A percentile compares a stretch with the other conserved stretches of the same genome.
Conservation (phyloP, 1,139 yeast species). For the Pichia norvegensis region DNA sequence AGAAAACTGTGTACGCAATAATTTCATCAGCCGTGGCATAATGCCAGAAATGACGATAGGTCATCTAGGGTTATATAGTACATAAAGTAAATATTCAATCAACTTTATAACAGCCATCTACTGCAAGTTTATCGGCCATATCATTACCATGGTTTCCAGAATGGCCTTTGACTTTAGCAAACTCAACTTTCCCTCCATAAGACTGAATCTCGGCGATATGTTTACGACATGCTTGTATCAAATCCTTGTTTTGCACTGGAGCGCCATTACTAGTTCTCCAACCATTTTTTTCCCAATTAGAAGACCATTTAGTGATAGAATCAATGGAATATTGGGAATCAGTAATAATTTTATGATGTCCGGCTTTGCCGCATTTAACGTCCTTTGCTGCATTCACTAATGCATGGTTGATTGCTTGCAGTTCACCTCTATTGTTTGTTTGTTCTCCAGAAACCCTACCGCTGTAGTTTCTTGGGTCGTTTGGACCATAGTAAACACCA, state of each 20-base stretch:
- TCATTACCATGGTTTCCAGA: slow-evolving; percentile 64
- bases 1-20: no score
- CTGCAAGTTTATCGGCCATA: slow-evolving; percentile 70
- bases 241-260: slow-evolving; percentile 44
- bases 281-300: slow-evolving; percentile 45
- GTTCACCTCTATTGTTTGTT: slow-evolving; percentile 80
- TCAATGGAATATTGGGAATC: slow-evolving; percentile 54
- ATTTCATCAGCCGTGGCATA: no score
- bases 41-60: no score
- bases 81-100: background rate
- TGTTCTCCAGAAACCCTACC: slow-evolving; percentile 45
- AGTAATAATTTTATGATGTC: slow-evolving; percentile 28
- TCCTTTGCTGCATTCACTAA: slow-evolving; percentile 32
- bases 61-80: no score
- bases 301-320: slow-evolving; percentile 43
- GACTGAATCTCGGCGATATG: slow-evolving; percentile 15
- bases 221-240: slow-evolving; percentile 33
- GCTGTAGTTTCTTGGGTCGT: slow-evolving; percentile 34
- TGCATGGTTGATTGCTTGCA: slow-evolving; percentile 57
- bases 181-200: slow-evolving; percentile 16
- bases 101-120: slow-evolving; percentile 43
- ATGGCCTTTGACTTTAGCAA: slow-evolving; percentile 66
- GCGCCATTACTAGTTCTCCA: slow-evolving; percentile 42
- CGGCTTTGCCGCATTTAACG: slow-evolving; percentile 1
- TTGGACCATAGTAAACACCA: slow-evolving; percentile 63